phyloP scores from a whole-genome alignment of 345 rosid species.

The Geranium rotundifolium region DNA sequence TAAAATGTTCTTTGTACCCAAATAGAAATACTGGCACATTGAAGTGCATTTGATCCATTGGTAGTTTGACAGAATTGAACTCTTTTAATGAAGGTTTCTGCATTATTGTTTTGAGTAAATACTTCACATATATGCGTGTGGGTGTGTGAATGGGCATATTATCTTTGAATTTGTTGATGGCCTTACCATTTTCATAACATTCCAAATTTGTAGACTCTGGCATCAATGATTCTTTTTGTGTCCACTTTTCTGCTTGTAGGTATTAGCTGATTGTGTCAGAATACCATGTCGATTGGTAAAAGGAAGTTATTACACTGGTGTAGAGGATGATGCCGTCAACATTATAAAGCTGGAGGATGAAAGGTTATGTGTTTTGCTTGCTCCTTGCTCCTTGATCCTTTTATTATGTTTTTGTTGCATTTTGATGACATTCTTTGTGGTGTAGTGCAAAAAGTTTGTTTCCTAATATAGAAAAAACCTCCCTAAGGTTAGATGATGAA shows the following conservation, averaged over 20 bases:
- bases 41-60: not conserved
- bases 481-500: too few species aligned
- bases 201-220: not conserved
- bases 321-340: constrained; percentile 96
- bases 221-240: constrained; percentile 7
- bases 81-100: not conserved
- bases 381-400: constrained; percentile 8
- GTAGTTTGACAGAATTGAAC: not conserved
- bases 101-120: not conserved
- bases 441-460: not conserved
- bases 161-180: not conserved
- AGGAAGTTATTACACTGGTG: constrained; percentile 97
- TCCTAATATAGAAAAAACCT: not conserved
- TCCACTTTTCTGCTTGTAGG: constrained; percentile 36
- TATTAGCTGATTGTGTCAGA: constrained; percentile 68
- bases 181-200: not conserved
- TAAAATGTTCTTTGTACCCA: too few species aligned
- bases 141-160: not conserved
- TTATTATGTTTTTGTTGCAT: not conserved
- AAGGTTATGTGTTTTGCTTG: constrained; percentile 45
- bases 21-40: not conserved
- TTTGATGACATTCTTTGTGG: not conserved
- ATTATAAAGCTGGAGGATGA: constrained; percentile 77
- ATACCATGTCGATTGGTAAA: constrained; percentile 92
- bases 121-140: not conserved